Percentiles rank a stretch among this genome's conserved stretches.
phyloP scores from a whole-genome alignment of 176 grass and related monocot species.

The Oryza longistaminata region DNA sequence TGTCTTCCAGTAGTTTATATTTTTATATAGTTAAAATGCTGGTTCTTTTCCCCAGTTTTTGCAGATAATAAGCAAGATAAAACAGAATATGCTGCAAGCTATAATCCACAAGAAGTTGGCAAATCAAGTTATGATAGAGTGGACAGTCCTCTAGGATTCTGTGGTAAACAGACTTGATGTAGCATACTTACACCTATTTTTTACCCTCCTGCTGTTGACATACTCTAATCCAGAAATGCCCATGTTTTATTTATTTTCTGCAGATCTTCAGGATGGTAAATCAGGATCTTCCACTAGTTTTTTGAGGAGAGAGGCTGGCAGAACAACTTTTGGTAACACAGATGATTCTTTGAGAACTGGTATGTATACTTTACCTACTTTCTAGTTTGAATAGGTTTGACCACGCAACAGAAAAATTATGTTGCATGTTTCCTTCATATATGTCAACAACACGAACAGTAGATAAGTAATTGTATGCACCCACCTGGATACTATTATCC shows the following conservation, averaged over 20 bases:
- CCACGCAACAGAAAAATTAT: neutral
- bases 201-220: conserved; percentile 13
- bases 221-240: conserved; percentile 18
- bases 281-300: conserved; percentile 23
- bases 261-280: conserved; percentile 40
- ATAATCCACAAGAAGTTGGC: conserved; percentile 16
- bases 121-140: conserved; percentile 14
- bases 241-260: conserved; percentile 9
- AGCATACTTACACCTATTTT: neutral
- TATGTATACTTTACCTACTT: conserved; percentile 33
- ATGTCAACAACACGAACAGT: conserved; percentile 27
- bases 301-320: conserved; percentile 34
- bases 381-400: conserved; percentile 1
- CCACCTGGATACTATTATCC: neutral
- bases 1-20: neutral
- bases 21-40: conserved; percentile 1
- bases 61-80: conserved; percentile 30
- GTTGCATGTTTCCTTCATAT: neutral
- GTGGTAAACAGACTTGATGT: conserved; percentile 29
- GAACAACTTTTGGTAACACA: conserved; percentile 23
- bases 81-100: conserved; percentile 5
- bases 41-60: conserved; percentile 29
- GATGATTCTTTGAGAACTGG: conserved; percentile 49
- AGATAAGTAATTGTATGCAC: neutral
- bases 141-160: conserved; percentile 22